Percentiles rank a stretch among this genome's conserved stretches.
Evolutionary conservation across 306 rosid species (phyloP).

Genomic region (Trichosanthes cucumerina): DNA sequence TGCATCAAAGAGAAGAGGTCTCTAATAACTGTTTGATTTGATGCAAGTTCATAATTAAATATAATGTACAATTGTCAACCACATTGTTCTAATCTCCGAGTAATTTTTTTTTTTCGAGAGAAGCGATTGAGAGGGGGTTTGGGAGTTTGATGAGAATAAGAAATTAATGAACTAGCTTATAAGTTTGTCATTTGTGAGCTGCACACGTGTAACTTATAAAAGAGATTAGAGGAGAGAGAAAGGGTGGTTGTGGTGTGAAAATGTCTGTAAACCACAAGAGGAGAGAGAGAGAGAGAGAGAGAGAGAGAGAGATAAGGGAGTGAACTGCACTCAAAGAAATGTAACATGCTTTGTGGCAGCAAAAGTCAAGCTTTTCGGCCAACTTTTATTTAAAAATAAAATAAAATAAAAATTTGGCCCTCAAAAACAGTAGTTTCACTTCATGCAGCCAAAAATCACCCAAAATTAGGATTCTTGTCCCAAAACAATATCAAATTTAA

Average conservation of each 20-base stretch:
- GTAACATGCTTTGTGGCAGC: constrained; percentile 37
- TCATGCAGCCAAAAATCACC: not conserved
- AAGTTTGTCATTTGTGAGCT: not conserved
- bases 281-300: not conserved
- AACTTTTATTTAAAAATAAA: constrained; percentile 23
- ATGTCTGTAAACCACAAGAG: not conserved
- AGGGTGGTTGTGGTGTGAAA: constrained; percentile 1
- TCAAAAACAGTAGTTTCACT: not conserved
- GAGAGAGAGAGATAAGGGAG: constrained; percentile 20
- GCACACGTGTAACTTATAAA: not conserved
- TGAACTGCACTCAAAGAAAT: constrained; percentile 92
- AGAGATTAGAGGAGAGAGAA: constrained; percentile 6
- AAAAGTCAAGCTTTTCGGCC: constrained; percentile 98
- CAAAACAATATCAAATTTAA: not conserved
- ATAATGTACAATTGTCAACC: too few species aligned
- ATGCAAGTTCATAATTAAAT: too few species aligned
- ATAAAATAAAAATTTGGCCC: not conserved
- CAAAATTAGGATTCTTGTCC: constrained; percentile 2
- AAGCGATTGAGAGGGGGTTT: too few species aligned
- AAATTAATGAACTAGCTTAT: too few species aligned
- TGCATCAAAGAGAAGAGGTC: too few species aligned
- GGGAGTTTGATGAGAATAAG: too few species aligned
- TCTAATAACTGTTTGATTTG: too few species aligned
- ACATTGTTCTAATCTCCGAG: too few species aligned
- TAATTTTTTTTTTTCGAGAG: too few species aligned